Conservation (phyloP, 1,139 yeast genomes). For the Taphrina betulina region DNA sequence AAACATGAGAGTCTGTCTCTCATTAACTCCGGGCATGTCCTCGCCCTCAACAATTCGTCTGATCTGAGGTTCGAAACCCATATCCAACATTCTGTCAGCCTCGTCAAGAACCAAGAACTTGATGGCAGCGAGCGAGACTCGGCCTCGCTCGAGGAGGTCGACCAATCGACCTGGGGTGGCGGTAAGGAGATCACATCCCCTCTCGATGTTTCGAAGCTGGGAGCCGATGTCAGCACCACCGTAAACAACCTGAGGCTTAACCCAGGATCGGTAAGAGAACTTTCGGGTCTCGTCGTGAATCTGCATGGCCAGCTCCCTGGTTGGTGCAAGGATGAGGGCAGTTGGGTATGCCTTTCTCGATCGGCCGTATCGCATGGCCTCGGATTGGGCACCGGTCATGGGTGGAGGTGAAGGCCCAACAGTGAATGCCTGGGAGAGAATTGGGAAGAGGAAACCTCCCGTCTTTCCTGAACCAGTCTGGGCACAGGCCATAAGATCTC, state of each 20-base stretch:
- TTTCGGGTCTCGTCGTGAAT: conserved; percentile 94
- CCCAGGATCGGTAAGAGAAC: conserved; percentile 98
- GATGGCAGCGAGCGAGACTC: conserved; percentile 82
- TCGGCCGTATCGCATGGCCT: conserved; percentile 46
- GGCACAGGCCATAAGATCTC: conserved; percentile 99
- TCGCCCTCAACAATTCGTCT: conserved; percentile 97
- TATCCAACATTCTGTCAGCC: conserved; percentile 99
- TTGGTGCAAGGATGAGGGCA: conserved; percentile 93
- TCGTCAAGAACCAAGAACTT: conserved; percentile 94
- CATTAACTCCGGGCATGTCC: conserved; percentile 89
- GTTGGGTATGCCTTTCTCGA: conserved; percentile 84
- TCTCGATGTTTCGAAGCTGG: conserved; percentile 84
- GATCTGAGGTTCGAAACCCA: conserved; percentile 99
- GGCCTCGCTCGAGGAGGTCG: conserved; percentile 92
- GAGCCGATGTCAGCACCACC: conserved; percentile 95
- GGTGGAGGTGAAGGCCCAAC: conserved; percentile 73
- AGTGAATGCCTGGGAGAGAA: conserved; percentile 82
- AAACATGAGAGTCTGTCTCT: conserved; percentile 96
- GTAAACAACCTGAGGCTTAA: conserved; percentile 90
- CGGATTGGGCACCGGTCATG: conserved; percentile 50
- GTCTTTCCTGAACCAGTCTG: conserved; percentile 99
- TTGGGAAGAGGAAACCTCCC: conserved; percentile 99
- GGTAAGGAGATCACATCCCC: conserved; percentile 92
- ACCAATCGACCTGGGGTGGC: conserved; percentile 99
- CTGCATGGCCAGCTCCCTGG: conserved; percentile 97